Evolutionary conservation across 768 basidiomycete species (phyloP).

Genomic region (Termitomyces sp.): DNA sequence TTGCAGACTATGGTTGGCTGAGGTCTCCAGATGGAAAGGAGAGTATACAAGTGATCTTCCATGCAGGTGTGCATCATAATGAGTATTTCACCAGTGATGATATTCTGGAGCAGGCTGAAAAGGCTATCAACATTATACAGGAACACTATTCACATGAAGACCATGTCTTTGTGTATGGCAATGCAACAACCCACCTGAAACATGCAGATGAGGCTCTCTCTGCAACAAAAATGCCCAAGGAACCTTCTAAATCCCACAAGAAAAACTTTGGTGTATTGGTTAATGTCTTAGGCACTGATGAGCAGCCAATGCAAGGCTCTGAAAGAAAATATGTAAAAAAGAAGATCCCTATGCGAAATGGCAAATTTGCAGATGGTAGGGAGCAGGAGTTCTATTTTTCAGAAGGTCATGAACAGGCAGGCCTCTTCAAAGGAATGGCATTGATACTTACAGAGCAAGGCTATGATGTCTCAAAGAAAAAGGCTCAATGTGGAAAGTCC

Average conservation of each 20-base stretch:
- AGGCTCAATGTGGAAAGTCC: conserved; percentile 21
- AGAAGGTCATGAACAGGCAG: conserved; percentile 17
- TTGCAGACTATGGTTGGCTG: conserved; percentile 26
- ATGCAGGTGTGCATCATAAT: conserved; percentile 18
- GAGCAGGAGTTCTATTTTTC: conserved; percentile 29
- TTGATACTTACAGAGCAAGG: conserved; percentile 24
- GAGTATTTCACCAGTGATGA: conserved; percentile 22
- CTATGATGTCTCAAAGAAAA: conserved; percentile 17
- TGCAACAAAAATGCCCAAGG: conserved; percentile 24
- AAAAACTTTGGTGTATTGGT: conserved; percentile 9
- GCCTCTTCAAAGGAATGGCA: conserved; percentile 38
- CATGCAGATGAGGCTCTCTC: conserved; percentile 20
- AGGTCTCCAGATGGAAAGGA: conserved; percentile 18
- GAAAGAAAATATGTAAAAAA: conserved; percentile 18
- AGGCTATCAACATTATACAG: conserved; percentile 21
- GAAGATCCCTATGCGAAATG: conserved; percentile 27
- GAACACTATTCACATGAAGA: conserved; percentile 20
- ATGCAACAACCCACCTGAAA: conserved; percentile 25
- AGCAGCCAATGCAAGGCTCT: not conserved
- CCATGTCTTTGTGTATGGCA: conserved; percentile 21
- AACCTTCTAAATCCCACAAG: not conserved
- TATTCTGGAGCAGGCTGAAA: conserved; percentile 18
- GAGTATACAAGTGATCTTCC: conserved; percentile 17
- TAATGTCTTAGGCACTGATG: not conserved
- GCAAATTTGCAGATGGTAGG: conserved; percentile 19